Evolutionary conservation across 169 alveolate species (phyloP).

Genomic region (Plasmodium gonderi): DNA sequence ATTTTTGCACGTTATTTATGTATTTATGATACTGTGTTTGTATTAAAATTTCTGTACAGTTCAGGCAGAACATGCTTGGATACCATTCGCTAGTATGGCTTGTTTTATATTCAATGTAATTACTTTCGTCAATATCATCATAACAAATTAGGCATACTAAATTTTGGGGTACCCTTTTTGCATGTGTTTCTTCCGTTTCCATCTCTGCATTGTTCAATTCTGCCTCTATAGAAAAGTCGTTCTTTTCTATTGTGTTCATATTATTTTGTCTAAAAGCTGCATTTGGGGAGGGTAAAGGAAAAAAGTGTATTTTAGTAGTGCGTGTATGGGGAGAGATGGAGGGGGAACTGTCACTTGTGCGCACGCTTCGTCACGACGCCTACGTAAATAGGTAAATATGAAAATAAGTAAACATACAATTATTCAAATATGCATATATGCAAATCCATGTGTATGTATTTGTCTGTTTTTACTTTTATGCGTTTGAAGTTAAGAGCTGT

Average conservation of each 20-base stretch:
- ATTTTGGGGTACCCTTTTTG: conserved; percentile 43
- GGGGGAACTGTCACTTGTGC: background rate
- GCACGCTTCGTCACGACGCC: too few relatives aligned
- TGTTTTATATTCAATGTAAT: conserved; percentile 78
- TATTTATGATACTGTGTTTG: conserved; percentile 83
- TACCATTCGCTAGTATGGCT: conserved; percentile 74
- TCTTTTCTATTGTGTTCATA: background rate
- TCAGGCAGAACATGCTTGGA: conserved; percentile 76
- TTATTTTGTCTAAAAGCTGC: background rate
- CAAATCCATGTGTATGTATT: background rate
- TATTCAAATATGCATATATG: background rate
- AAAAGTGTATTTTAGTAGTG: background rate
- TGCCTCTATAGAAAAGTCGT: background rate
- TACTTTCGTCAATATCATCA: conserved; percentile 77
- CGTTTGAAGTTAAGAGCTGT: background rate
- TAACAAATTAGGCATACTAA: conserved; percentile 77
- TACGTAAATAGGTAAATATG: too few relatives aligned
- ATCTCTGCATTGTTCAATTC: background rate
- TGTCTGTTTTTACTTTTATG: background rate
- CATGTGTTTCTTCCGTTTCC: conserved; percentile 29
- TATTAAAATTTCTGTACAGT: conserved; percentile 76
- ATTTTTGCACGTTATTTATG: conserved; percentile 79
- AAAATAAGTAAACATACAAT: too few relatives aligned
- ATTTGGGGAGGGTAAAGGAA: background rate
- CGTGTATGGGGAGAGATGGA: background rate